Base-by-base conservation (phyloP, 2,329 filamentous ascomycete species). In the Claviceps spartinae region DNA sequence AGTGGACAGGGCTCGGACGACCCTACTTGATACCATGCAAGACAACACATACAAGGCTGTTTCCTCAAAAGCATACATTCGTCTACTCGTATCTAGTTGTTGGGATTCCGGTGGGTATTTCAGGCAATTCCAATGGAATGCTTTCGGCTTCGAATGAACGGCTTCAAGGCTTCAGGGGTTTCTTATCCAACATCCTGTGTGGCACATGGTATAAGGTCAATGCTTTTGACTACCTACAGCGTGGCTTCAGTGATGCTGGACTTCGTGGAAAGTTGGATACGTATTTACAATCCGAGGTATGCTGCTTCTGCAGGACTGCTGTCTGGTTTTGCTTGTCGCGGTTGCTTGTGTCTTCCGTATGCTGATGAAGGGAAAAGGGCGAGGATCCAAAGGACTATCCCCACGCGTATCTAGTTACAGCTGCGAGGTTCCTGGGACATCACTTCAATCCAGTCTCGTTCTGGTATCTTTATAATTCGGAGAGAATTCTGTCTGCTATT, bases 361-460 rank as follows among this genome's bases (percentile, higher is more conserved):
- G 30, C 45, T 53, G 30, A 50, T 22, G 5, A 47, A 8, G 18
- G n/a, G 8, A 51, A 54, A 60, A 88, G 77, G 72, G 72, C 13
- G 69, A 80, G n/a, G 70, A 81, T 53, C 76, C 78, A 48, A 61
- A 71, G 2, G 68, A 73, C 46, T 89, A 85, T 66, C 78, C 81
- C 11, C 73, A 82, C 59, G 83, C 81, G 0, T 88, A 88, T 58
- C 70, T 90, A 4, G 72, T 87, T 22, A 89, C 86, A 2, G 82
- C 83, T 3, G 78, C 85, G 5, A 75, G 75, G 34, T 83, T 88
- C 55, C 63, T 86, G 5, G 81, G 82, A 3, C 86, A 85, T 61
- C 77, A 79, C 22, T 88, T 86, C 66, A 89, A 88, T 58, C 84
- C 84, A 0, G 82, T 85, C 2, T 88, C 84, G 0, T 86, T 89